Conservation (phyloP, 192 early-diverging fungal genomes). For the Gonapodya prolifera region DNA sequence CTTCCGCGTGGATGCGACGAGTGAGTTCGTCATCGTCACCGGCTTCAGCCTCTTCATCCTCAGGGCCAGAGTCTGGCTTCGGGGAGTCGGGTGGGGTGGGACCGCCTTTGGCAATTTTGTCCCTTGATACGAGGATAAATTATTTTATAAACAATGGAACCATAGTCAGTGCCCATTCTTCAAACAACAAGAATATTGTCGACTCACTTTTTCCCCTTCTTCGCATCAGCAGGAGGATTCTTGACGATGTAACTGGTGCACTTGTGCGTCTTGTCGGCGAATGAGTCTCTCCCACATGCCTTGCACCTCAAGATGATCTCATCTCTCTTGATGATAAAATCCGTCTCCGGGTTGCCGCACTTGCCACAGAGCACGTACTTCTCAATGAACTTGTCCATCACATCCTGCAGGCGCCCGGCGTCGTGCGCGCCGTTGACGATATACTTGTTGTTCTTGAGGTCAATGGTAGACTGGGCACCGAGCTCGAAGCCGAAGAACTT, state of each 20-base stretch:
- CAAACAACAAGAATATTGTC: background rate
- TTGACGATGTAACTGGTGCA: constrained; percentile 81
- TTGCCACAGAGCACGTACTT: constrained; percentile 85
- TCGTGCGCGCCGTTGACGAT: constrained; percentile 94
- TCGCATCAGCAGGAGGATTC: constrained; percentile 61
- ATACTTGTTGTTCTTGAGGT: constrained; percentile 82
- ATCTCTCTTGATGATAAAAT: constrained; percentile 45
- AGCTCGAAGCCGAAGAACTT: constrained; percentile 95
- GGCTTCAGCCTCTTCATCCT: constrained; percentile 27
- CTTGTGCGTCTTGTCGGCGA: constrained; percentile 81
- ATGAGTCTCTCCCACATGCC: constrained; percentile 75
- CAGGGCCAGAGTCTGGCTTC: constrained; percentile 22
- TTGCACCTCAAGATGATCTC: constrained; percentile 66
- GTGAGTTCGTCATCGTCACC: constrained; percentile 56
- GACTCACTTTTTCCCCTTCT: constrained; percentile 33
- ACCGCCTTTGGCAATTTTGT: constrained; percentile 28
- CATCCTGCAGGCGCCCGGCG: constrained; percentile 65
- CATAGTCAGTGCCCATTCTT: constrained; percentile 3
- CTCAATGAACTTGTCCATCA: constrained; percentile 83
- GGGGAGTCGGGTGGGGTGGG: constrained; percentile 25
- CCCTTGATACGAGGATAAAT: too few species aligned
- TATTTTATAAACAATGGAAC: too few species aligned
- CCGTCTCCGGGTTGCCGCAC: constrained; percentile 96
- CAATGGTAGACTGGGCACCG: constrained; percentile 81
- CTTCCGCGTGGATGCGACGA: constrained; percentile 52